Percentiles rank a stretch among this genome's conserved stretches.
These are phyloP conservation scores for Globisporangium paddicum DNA, from an alignment of 352 stramenopile species.

Conservation along the genomic window DNA sequence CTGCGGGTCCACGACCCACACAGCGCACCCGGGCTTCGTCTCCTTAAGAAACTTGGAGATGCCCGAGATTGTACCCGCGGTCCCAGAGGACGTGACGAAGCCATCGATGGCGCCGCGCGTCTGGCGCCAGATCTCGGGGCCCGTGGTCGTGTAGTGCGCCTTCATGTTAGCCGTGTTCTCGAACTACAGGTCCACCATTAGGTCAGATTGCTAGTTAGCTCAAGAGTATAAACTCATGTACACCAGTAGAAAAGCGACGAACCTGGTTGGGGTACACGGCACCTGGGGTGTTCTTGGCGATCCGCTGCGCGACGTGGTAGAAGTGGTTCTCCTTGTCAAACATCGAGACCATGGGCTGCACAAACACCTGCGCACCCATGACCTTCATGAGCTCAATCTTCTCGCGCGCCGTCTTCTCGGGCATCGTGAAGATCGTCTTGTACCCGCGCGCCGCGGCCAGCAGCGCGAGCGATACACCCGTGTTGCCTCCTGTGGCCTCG, in stretches of 20 bases:
- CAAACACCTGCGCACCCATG: conserved; percentile 59
- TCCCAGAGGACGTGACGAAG: conserved; percentile 88
- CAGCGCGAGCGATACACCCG: conserved; percentile 89
- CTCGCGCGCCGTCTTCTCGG: conserved; percentile 55
- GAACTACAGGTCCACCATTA: conserved; percentile 29
- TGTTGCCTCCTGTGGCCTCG: conserved; percentile 90
- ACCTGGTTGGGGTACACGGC: conserved; percentile 55
- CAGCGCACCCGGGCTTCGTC: conserved; percentile 42
- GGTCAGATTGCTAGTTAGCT: no score
- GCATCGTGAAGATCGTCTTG: conserved; percentile 75
- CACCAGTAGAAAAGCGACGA: no score
- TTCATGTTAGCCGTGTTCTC: conserved; percentile 71
- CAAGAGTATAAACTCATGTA: no score
- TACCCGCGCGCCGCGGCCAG: conserved; percentile 85
- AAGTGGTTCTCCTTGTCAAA: conserved; percentile 70
- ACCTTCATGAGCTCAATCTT: conserved; percentile 82
- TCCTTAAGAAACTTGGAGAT: conserved; percentile 93
- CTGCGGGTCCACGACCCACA: conserved; percentile 78
- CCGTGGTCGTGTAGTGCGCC: conserved; percentile 74
- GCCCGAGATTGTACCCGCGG: conserved; percentile 91
- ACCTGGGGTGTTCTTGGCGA: conserved; percentile 30
- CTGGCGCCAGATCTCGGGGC: conserved; percentile 88
- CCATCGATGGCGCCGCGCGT: conserved; percentile 88
- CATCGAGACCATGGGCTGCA: conserved; percentile 58
- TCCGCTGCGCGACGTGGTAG: conserved; percentile 62